phyloP scores from a whole-genome alignment of 108 stramenopile genomes.

The Cyclotella choctawhatcheeana region DNA sequence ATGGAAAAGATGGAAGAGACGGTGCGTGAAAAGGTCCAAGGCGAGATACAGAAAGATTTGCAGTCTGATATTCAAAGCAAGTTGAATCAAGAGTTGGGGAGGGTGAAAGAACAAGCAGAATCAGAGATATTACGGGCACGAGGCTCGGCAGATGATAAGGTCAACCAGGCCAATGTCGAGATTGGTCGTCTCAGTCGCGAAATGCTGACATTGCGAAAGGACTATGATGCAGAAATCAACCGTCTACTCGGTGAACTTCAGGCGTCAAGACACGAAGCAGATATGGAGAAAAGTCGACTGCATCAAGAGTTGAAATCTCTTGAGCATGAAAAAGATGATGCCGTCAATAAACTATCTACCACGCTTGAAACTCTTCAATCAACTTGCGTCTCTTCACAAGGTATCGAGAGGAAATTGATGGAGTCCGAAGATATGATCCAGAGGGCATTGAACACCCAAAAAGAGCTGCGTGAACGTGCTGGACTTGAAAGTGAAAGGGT shows the following conservation, averaged over 20 bases:
- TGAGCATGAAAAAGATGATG: background rate
- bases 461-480: conserved; percentile 22
- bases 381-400: conserved; percentile 8
- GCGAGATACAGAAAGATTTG: conserved; percentile 3
- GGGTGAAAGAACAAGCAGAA: conserved; percentile 1
- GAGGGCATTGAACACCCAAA: conserved; percentile 3
- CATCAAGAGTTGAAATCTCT: background rate
- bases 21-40: background rate
- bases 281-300: background rate
- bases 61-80: conserved; percentile 7
- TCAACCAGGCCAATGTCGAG: background rate
- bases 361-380: conserved; percentile 33
- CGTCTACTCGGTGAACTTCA: background rate
- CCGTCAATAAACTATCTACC: conserved; percentile 13
- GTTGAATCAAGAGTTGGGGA: background rate
- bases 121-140: background rate
- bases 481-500: conserved; percentile 25
- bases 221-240: background rate
- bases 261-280: background rate
- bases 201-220: background rate
- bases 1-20: conserved; percentile 7
- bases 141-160: background rate
- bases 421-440: conserved; percentile 14
- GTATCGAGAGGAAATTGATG: conserved; percentile 12
- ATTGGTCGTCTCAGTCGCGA: background rate